Conservation (phyloP, 2,329 filamentous ascomycete species). For the Ophiocordyceps sinensis region DNA sequence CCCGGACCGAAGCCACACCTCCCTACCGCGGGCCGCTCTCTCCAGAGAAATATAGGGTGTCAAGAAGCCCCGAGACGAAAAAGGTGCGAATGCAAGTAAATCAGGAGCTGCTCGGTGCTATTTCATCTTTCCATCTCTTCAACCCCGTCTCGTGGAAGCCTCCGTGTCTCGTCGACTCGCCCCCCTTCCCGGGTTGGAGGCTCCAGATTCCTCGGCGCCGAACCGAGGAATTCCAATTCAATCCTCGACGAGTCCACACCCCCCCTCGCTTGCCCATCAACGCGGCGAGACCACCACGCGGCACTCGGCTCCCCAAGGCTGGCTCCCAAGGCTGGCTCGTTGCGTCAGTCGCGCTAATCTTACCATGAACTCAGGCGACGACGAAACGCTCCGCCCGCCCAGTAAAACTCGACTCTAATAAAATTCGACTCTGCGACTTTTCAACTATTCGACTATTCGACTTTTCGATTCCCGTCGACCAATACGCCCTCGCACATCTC, state of each 20-base stretch:
- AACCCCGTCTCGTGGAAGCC: conserved; percentile 6
- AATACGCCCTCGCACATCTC: neutral
- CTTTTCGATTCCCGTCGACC: neutral
- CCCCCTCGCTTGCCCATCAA: conserved; percentile 12
- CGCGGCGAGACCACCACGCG: neutral
- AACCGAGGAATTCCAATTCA: conserved; percentile 25
- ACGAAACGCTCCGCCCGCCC: too few species aligned
- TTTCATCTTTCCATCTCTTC: conserved; percentile 19
- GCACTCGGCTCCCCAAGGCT: too few species aligned
- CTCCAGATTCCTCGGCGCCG: conserved; percentile 27
- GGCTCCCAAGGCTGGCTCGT: too few species aligned
- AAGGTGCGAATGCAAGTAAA: conserved; percentile 10
- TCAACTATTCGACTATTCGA: too few species aligned
- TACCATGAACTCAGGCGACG: too few species aligned
- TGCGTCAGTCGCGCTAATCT: too few species aligned
- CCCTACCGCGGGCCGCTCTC: conserved; percentile 11
- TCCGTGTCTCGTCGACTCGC: conserved; percentile 6
- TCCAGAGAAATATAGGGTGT: conserved; percentile 11
- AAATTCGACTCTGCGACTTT: too few species aligned
- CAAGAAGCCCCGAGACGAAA: conserved; percentile 12
- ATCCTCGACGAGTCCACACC: conserved; percentile 12
- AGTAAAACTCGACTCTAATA: too few species aligned
- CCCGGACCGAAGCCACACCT: conserved; percentile 3
- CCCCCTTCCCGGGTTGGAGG: conserved; percentile 5
- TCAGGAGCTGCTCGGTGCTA: conserved; percentile 24